Base-by-base conservation (phyloP, 2,329 filamentous ascomycete genomes). In the Tolypocladium sp. region DNA sequence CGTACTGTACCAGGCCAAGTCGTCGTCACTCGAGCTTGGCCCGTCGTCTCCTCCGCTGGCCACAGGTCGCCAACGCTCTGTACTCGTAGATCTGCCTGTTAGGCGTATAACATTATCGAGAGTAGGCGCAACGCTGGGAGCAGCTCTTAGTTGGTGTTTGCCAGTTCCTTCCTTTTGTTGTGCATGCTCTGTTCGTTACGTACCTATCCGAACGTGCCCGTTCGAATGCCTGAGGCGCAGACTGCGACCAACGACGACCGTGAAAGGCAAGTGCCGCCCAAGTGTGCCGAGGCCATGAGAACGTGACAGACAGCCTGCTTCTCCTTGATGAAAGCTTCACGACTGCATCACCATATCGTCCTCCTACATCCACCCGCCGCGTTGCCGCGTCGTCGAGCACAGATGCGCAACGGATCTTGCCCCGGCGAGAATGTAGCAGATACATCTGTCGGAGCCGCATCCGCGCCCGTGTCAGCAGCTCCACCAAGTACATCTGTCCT, bases 401-500 rank as follows among this genome's bases (percentile, higher is more conserved):
- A 25, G 30, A 37, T 4, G 25, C 42, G 27, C 56, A 20, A 35
- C 33, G 44, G 44, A 37, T 22, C 5, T 22, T 30, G 27, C 41
- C 20, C 49, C 5, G 17, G 22, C 22, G 13, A 9, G 8, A 15
- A 57, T 5, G 56, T 57, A 49, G 35, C 56, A 12, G 37, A 52
- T 57, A 57, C 56, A 33, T 57, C 35, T 22, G 35, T 25, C 15
- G 12, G 44, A 51, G 56, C 56, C 56, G 44, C 44, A 52, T 40
- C 44, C 22, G 22, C 42, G 41, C 22, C n/a, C 20, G 57, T 30
- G 57, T 25, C 51, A 37, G 38, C 57, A 58, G 57, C 57, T 58
- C 57, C 57, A 58, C 57, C 57, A 46, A 12, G 38, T 52, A 52
- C 49, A 52, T 52, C 49, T 52, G 49, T 22, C 49, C 30, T 51